Base-by-base conservation (phyloP, 2,329 filamentous ascomycete genomes). In the Exophiala lecanii-corni region DNA sequence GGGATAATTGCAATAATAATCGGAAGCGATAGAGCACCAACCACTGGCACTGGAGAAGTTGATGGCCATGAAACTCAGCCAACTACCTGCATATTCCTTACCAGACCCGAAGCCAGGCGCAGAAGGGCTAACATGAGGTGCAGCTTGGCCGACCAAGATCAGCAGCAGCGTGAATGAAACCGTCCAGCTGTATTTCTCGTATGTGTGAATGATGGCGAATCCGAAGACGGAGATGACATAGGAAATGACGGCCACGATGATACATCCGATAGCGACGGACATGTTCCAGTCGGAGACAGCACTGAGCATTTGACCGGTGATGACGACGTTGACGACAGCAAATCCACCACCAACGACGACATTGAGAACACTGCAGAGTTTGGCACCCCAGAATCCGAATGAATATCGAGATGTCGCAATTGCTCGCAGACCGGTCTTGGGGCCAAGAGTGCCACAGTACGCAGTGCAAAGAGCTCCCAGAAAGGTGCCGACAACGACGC, bases 121-220 rank as follows among this genome's bases (percentile, higher is more conserved):
- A 20, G 50, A 59, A 41, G 69, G 58, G 40, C 71, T 65, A 7
- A 71, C 61, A 40, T 72, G 67, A 5, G 57, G 59, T 7, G 63
- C 70, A 1, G 70, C 65, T 57, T 73, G 61, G 12, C 67, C 70
- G 39, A 73, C 66, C 41, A 75, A 66, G 41, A 75, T 60, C 45
- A 68, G 60, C 52, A 74, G 63, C 25, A 60, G 49, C 10, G 61
- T 52, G 45, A 60, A 59, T 26, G 53, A 55, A 13, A 57, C 40
- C 18, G 59, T 53, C 59, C 59, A 62, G 13, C 55, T 56, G 38
- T 59, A 62, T 31, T 59, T 57, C 34, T 61, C 58, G 21, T 59
- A 59, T 6, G 51, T 50, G 36, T 61, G 54, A 28, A 62, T 57
- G 13, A 54, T 51, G n/a, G 48, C 53, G 28, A 61, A 53, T 5